Evolutionary conservation across 345 rosid species (phyloP).

Genomic region (Theobroma cacao): DNA sequence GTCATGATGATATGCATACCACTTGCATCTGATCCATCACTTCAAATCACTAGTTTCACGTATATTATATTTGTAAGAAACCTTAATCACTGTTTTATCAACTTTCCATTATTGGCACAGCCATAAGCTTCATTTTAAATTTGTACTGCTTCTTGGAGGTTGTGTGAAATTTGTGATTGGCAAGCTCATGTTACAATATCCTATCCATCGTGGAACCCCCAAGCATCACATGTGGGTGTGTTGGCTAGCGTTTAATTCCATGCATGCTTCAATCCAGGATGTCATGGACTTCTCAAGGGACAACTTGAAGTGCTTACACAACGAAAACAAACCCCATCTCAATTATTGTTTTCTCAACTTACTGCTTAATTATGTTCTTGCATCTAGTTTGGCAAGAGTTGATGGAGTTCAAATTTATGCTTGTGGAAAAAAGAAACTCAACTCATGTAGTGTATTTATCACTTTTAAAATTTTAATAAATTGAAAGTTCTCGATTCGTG

Average conservation of each 20-base stretch:
- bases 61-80: neutral
- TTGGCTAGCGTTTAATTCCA: constrained; percentile 17
- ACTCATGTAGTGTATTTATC: too few relatives aligned
- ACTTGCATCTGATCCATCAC: neutral
- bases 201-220: neutral
- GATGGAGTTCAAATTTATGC: too few relatives aligned
- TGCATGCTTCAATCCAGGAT: neutral
- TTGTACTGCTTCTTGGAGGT: too few relatives aligned
- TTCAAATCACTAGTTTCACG: neutral
- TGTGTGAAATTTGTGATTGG: neutral
- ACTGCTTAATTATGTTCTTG: neutral
- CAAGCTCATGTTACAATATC: neutral
- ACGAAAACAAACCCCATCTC: neutral
- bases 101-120: neutral
- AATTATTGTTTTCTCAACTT: neutral
- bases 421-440: too few relatives aligned
- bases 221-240: constrained; percentile 19
- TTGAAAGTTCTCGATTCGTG: too few relatives aligned
- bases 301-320: neutral
- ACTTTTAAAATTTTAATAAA: too few relatives aligned
- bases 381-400: neutral
- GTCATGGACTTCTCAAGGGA: neutral
- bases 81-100: neutral
- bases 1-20: too few relatives aligned
- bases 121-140: neutral